These are phyloP conservation scores for Metschnikowia borealis DNA, from an alignment of 805 yeast species.

Conservation along the genomic window DNA sequence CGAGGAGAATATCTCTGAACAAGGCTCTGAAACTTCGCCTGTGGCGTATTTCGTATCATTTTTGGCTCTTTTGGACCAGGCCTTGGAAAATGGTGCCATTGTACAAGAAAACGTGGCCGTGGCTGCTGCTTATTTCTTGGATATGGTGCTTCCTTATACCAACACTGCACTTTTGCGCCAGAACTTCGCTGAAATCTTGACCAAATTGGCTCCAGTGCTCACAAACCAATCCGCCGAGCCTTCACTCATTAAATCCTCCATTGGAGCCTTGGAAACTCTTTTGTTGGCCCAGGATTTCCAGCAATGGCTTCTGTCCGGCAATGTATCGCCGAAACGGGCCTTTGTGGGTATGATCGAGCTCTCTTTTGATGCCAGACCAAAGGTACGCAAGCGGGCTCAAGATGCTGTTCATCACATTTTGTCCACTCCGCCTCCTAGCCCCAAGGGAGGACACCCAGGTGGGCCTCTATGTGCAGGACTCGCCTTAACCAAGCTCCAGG, in stretches of 20 bases:
- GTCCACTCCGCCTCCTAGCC: constrained; percentile 67
- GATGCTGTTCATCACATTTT: constrained; percentile 76
- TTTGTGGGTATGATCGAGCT: constrained; percentile 72
- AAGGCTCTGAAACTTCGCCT: constrained; percentile 57
- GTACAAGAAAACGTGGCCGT: constrained; percentile 65
- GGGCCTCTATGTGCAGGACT: constrained; percentile 65
- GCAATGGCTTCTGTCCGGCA: constrained; percentile 62
- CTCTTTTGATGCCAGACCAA: constrained; percentile 85
- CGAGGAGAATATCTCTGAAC: constrained; percentile 79
- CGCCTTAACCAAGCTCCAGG: constrained; percentile 53
- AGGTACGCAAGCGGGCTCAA: constrained; percentile 90
- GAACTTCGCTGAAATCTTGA: constrained; percentile 72
- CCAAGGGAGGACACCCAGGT: constrained; percentile 75
- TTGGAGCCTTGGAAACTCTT: constrained; percentile 80
- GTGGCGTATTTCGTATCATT: constrained; percentile 85
- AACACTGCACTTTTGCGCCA: constrained; percentile 66
- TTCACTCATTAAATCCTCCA: constrained; percentile 73
- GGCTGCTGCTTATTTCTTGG: constrained; percentile 75
- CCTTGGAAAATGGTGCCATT: constrained; percentile 46
- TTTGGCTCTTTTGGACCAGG: constrained; percentile 74
- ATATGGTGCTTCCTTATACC: constrained; percentile 69
- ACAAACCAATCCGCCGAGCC: constrained; percentile 69
- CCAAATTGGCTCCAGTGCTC: constrained; percentile 77
- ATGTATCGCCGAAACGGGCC: constrained; percentile 78
- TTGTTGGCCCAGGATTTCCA: constrained; percentile 74